Evolutionary conservation across 2,329 filamentous ascomycete species (phyloP).

Genomic region (Claviceps pazoutovae): DNA sequence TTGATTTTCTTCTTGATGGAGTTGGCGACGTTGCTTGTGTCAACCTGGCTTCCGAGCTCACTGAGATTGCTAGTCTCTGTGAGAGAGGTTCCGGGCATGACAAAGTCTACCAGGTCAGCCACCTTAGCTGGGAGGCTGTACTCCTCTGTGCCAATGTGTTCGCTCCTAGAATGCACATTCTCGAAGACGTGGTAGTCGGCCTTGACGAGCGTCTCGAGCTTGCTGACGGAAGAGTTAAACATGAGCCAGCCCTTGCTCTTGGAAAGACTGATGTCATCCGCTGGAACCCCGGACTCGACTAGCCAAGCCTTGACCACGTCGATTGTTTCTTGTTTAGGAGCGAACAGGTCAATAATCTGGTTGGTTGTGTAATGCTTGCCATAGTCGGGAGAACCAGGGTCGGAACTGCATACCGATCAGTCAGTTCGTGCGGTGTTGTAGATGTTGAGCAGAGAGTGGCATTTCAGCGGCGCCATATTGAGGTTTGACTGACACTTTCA

Average conservation of each 20-base stretch:
- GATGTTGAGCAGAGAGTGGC: too few relatives aligned
- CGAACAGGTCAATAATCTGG: slow-evolving; percentile 29
- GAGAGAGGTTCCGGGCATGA: slow-evolving; percentile 23
- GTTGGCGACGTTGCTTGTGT: too few relatives aligned
- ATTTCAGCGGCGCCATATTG: not conserved
- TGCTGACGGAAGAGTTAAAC: slow-evolving; percentile 38
- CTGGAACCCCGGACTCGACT: slow-evolving; percentile 33
- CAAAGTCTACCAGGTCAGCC: slow-evolving; percentile 25
- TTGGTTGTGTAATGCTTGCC: slow-evolving; percentile 32
- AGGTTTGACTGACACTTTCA: slow-evolving; percentile 20
- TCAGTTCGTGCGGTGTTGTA: not conserved
- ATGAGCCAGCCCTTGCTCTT: slow-evolving; percentile 37
- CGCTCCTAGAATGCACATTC: slow-evolving; percentile 19
- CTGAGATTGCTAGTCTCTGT: not conserved
- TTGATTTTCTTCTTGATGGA: not conserved
- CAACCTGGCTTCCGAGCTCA: not conserved
- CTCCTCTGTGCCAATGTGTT: slow-evolving; percentile 26
- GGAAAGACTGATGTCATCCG: slow-evolving; percentile 32
- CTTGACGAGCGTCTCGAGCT: slow-evolving; percentile 38
- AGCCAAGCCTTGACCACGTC: slow-evolving; percentile 40
- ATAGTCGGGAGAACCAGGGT: slow-evolving; percentile 31
- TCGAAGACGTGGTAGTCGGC: slow-evolving; percentile 38
- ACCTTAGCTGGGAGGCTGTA: slow-evolving; percentile 27
- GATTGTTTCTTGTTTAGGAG: slow-evolving; percentile 29
- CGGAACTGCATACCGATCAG: slow-evolving; percentile 12